A percentile compares a stretch with the other conserved stretches of the same genome.
phyloP scores from a whole-genome alignment of 805 yeast genomes.

The Phaffomyces thermotolerans region DNA sequence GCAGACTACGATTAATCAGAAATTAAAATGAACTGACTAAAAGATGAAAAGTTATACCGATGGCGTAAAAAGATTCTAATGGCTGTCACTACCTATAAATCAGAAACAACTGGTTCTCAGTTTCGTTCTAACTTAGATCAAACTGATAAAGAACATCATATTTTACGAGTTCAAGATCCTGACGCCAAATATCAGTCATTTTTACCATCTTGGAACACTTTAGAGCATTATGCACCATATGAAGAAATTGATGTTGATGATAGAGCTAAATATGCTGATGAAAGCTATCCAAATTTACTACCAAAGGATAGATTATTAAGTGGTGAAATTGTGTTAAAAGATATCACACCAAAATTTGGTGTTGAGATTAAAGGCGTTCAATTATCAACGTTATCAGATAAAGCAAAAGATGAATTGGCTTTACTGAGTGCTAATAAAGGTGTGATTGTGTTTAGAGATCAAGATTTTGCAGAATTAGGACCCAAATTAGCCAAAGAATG shows the following conservation, averaged over 20 bases:
- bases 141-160: background rate
- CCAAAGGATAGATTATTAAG: conserved; percentile 12
- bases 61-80: background rate
- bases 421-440: conserved; percentile 58
- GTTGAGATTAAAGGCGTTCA: conserved; percentile 53
- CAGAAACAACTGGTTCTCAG: conserved; percentile 11
- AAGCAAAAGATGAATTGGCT: conserved; percentile 63
- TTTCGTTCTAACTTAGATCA: conserved; percentile 6
- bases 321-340: conserved; percentile 6
- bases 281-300: conserved; percentile 17
- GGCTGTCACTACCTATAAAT: conserved; percentile 8
- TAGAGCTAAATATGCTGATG: conserved; percentile 16
- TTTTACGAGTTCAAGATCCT: conserved; percentile 6
- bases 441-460: conserved; percentile 55
- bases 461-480: conserved; percentile 51
- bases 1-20: background rate
- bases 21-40: background rate
- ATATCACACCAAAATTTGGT: conserved; percentile 60
- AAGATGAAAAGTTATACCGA: background rate
- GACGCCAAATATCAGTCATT: conserved; percentile 24
- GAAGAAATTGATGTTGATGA: conserved; percentile 4
- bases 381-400: conserved; percentile 41
- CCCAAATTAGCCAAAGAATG: conserved; percentile 39
- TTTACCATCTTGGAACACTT: conserved; percentile 24
- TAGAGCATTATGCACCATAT: conserved; percentile 17